Percentiles rank a stretch among this genome's conserved stretches.
These are phyloP conservation scores for Periconia digitata DNA, from an alignment of 2,329 filamentous ascomycete species.

Conservation along the genomic window DNA sequence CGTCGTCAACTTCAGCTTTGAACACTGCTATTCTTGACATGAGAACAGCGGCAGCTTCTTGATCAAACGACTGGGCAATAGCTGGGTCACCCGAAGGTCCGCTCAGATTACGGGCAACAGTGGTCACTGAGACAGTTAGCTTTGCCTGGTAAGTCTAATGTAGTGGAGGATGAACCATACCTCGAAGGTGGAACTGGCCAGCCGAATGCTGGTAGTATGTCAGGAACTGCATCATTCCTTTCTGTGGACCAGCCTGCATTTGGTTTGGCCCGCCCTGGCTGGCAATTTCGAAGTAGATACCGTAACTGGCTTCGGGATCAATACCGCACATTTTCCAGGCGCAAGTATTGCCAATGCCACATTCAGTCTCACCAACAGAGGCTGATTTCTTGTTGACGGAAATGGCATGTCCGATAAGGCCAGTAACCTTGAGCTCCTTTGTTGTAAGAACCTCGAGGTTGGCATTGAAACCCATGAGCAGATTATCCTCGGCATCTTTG, in stretches of 20 bases:
- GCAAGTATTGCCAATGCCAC: conserved; percentile 96
- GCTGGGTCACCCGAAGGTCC: conserved; percentile 92
- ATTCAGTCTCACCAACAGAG: conserved; percentile 96
- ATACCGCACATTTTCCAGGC: conserved; percentile 99
- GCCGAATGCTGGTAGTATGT: conserved; percentile 99
- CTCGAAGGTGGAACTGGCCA: conserved; percentile 88
- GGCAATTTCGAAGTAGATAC: conserved; percentile 96
- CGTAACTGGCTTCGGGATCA: conserved; percentile 89
- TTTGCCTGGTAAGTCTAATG: background rate
- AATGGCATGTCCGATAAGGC: conserved; percentile 92
- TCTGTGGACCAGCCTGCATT: conserved; percentile 83
- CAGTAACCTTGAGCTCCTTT: conserved; percentile 97
- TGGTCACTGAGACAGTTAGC: conserved; percentile 65
- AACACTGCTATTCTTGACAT: conserved; percentile 99
- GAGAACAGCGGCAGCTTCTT: conserved; percentile 93
- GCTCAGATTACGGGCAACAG: conserved; percentile 85
- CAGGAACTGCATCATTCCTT: conserved; percentile 96
- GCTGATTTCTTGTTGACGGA: conserved; percentile 98
- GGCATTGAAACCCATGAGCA: conserved; percentile 98
- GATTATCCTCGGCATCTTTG: conserved; percentile 91
- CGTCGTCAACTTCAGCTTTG: conserved; percentile 97
- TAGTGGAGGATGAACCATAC: conserved; percentile 20
- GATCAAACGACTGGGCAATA: conserved; percentile 95
- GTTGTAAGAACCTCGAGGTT: conserved; percentile 94
- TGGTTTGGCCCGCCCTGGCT: conserved; percentile 84